Evolutionary conservation across 2,329 filamentous ascomycete species (phyloP), one percentile per base, ranked within the genome.

Genomic region (Ceratocystis lukuohia): DNA sequence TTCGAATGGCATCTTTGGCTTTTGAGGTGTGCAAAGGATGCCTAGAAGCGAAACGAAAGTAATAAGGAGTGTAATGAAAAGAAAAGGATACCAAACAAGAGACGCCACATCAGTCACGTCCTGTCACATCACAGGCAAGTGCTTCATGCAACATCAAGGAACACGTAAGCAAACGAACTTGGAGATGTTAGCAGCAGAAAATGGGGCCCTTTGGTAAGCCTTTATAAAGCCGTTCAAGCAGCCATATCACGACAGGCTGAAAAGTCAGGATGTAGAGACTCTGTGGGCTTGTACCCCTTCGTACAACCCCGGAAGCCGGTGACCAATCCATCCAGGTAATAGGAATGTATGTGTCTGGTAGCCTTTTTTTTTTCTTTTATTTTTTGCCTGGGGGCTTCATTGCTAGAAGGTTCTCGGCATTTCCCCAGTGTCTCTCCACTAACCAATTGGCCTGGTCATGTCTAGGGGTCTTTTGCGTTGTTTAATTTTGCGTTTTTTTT

Each of bases 41-140:
- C 53, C 28, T 57, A 2, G 53, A 57, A 7, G 37, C 37, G 37
- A 33, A 10, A 17, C 12, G 10, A 28, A 28, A 28, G 53, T 17
- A 33, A n/a, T 30, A 50, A 61, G 37, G 44, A 57, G 45, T 28
- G n/a, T 25, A 61, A 45, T 53, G n/a, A 48, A 63, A 37, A 37
- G 17, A 2, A 46, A 15, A 37, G 37, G 50, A 65, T 62, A n/a
- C 46, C 61, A 67, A 41, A 53, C 22, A 22, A 53, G 48, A 53
- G 48, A 53, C 6, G 48, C 12, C 15, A 15, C 48, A 25, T 10
- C 15, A 10, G 20, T 28, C 22, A 48, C 2, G 46, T 17, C 17
- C 20, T n/a, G 20, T n/a, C 17, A 48, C 22, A 53, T 28, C 10
- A 28, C 48, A 53, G 22, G 20, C 2, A 53, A 25, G 48, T 53